Evolutionary conservation across 805 yeast genomes (phyloP).

Genomic region (Wickerhamomyces strasburgensis): DNA sequence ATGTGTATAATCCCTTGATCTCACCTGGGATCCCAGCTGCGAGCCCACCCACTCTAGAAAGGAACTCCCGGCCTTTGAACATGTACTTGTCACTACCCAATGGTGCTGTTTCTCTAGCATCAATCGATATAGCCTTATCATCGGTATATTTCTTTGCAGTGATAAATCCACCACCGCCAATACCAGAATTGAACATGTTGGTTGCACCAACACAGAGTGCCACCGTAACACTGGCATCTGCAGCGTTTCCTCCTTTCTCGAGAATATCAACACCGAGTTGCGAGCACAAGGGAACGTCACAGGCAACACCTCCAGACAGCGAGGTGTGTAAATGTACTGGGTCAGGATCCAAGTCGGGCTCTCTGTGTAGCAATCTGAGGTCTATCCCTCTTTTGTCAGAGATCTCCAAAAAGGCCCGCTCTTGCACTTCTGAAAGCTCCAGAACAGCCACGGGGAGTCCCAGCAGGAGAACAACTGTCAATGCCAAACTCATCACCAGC

Average conservation of each 20-base stretch:
- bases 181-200: slow-evolving; percentile 79
- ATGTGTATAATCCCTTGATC: slow-evolving; percentile 68
- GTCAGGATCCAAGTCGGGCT: slow-evolving; percentile 33
- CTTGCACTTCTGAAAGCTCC: neutral
- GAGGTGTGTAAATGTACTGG: slow-evolving; percentile 21
- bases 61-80: slow-evolving; percentile 45
- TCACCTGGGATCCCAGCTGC: slow-evolving; percentile 93
- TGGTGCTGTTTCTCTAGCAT: slow-evolving; percentile 91
- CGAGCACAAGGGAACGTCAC: slow-evolving; percentile 32
- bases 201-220: slow-evolving; percentile 84
- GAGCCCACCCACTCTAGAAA: slow-evolving; percentile 75
- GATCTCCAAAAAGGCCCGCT: slow-evolving; percentile 2
- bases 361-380: slow-evolving; percentile 31
- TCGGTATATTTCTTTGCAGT: slow-evolving; percentile 39
- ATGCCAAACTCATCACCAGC: too few relatives aligned
- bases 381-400: slow-evolving; percentile 31
- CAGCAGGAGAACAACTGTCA: too few relatives aligned
- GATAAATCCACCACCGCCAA: slow-evolving; percentile 90
- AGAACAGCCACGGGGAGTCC: too few relatives aligned
- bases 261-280: slow-evolving; percentile 30
- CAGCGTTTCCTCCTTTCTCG: slow-evolving; percentile 63
- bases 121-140: slow-evolving; percentile 56
- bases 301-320: slow-evolving; percentile 21
- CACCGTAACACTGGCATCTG: slow-evolving; percentile 88
- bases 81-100: slow-evolving; percentile 52